These are phyloP conservation scores for Didymella pomorum DNA, from an alignment of 2,329 filamentous ascomycete genomes.

Conservation along the genomic window DNA sequence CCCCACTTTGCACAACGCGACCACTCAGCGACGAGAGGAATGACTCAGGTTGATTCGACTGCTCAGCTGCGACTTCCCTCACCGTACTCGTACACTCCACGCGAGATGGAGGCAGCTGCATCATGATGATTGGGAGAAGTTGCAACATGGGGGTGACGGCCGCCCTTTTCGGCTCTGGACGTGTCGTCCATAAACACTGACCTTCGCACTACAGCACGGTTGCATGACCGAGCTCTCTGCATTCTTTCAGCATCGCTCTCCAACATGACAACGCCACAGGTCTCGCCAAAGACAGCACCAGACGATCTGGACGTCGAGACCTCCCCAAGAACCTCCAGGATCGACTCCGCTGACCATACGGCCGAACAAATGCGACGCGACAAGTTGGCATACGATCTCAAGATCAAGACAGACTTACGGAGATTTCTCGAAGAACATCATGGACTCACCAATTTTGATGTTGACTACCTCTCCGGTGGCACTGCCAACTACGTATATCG, in stretches of 20 bases:
- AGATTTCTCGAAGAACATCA: neutral
- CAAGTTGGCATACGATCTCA: constrained; percentile 4
- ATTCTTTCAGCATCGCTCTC: neutral
- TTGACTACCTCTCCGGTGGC: constrained; percentile 38
- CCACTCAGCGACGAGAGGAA: neutral
- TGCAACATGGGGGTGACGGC: neutral
- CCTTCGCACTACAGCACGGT: too few species aligned
- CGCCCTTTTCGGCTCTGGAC: neutral
- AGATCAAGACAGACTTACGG: neutral
- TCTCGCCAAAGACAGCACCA: neutral
- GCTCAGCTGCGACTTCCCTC: neutral
- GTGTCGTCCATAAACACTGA: neutral
- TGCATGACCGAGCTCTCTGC: neutral
- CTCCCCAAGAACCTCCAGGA: too few species aligned
- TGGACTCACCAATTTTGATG: neutral
- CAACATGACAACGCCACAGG: neutral
- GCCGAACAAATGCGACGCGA: neutral
- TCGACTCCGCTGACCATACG: neutral
- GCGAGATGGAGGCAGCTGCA: neutral
- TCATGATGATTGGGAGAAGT: neutral
- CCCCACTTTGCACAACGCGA: neutral
- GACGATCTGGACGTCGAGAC: neutral
- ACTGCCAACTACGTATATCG: constrained; percentile 51
- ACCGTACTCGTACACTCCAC: neutral
- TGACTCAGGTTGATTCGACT: constrained; percentile 1